Evolutionary conservation across 2,329 filamentous ascomycete genomes (phyloP), one percentile per base, ranked within the genome.

Genomic region (Cladophialophora immunda): DNA sequence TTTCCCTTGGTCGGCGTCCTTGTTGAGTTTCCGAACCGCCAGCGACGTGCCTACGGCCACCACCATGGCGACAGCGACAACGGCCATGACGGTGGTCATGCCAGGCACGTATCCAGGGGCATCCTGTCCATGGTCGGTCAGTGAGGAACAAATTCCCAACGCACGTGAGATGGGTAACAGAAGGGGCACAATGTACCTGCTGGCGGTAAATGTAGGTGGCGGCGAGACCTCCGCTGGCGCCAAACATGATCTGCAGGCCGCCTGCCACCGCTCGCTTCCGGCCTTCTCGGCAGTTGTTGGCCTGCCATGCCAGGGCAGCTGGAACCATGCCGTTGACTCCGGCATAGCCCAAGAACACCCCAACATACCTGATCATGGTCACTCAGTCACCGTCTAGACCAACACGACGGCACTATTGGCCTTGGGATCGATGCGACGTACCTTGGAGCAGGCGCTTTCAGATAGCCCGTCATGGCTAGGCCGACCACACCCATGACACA

Each of bases 211-310:
- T 69, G 27, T 69, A 65, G 8, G 66, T 68, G 11, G 70, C 73
- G 17, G 67, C 61, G 7, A 74, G 66, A 36, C 73, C 73, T 50
- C 72, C 65, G 57, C 68, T 64, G 29, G 68, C 70, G 50, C 77
- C 77, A 38, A 78, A 71, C 9, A 76, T 76, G 32, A 85, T 80
- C 78, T 82, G 82, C 68, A 87, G 79, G 47, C 57, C 66, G 64
- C 65, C 56, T 57, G 68, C 34, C 58, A 73, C 59, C 57, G 70
- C 38, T 52, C 75, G 69, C 54, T 74, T 76, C 66, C 68, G 73
- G 58, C 75, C 71, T 9, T 70, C 68, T 17, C 74, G 71, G 59
- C 76, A 75, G 58, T 78, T 77, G 67, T 77, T 78, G 17, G 74
- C 71, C 68, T 77, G 58, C 50, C 76, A 77, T 5, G 76, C 73